Conservation (phyloP, 345 rosid species). For the Boechera retrofracta region DNA sequence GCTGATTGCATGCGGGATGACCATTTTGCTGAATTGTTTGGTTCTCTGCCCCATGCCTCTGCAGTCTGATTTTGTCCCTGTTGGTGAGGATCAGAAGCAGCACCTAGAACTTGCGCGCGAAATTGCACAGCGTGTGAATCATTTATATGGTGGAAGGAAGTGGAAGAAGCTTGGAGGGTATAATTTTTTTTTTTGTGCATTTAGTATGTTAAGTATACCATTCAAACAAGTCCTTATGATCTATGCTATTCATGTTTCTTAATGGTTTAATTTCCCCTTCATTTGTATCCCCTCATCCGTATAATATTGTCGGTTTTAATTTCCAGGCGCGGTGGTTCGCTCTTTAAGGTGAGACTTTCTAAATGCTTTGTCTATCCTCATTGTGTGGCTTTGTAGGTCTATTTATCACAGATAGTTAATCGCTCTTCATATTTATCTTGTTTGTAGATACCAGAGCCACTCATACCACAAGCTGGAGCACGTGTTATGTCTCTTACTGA, state of each 20-base stretch:
- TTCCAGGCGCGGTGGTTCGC: slow-evolving; percentile 74
- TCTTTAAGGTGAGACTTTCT: slow-evolving; percentile 71
- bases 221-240: slow-evolving; percentile 21
- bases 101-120: slow-evolving; percentile 92
- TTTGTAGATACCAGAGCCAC: slow-evolving; percentile 82
- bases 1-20: slow-evolving; percentile 28
- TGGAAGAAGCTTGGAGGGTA: slow-evolving; percentile 99
- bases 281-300: not conserved
- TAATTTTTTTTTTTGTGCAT: slow-evolving; percentile 24
- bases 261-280: not conserved
- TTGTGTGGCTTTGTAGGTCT: slow-evolving; percentile 37
- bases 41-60: slow-evolving; percentile 56
- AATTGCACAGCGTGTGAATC: slow-evolving; percentile 80
- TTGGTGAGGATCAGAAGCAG: slow-evolving; percentile 98
- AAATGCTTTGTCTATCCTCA: slow-evolving; percentile 33
- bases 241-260: slow-evolving; percentile 1
- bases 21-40: slow-evolving; percentile 38
- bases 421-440: slow-evolving; percentile 24
- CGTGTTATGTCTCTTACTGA: slow-evolving; percentile 92
- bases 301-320: slow-evolving; percentile 39
- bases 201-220: slow-evolving; percentile 15
- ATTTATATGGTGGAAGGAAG: slow-evolving; percentile 89
- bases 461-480: slow-evolving; percentile 88
- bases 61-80: slow-evolving; percentile 95
- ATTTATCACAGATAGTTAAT: slow-evolving; percentile 17